Conservation (phyloP, 331 rosid species). For the Quercus phellos region DNA sequence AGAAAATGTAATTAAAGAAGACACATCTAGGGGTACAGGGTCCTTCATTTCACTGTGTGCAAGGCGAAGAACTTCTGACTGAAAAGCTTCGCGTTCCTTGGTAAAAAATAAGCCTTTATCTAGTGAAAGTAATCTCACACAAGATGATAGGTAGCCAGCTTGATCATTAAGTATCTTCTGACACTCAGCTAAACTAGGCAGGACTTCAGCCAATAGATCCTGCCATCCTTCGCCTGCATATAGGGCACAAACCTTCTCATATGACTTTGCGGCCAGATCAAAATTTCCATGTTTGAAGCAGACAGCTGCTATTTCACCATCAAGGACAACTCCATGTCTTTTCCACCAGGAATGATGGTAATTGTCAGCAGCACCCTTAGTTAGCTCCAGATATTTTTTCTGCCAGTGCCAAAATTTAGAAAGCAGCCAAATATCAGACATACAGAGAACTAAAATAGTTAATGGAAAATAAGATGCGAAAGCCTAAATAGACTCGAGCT, state of each 20-base stretch:
- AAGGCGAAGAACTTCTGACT: constrained; percentile 77
- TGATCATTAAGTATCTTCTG: constrained; percentile 87
- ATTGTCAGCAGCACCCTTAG: constrained; percentile 95
- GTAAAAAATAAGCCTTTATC: constrained; percentile 79
- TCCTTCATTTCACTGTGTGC: constrained; percentile 96
- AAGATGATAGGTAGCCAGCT: constrained; percentile 95
- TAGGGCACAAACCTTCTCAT: constrained; percentile 97
- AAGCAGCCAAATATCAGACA: constrained; percentile 3
- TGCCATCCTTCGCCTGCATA: constrained; percentile 99
- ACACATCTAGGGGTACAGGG: constrained; percentile 93
- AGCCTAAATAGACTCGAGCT: background rate
- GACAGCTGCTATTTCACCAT: constrained; percentile 95
- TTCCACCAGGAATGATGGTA: constrained; percentile 97
- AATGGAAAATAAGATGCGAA: background rate
- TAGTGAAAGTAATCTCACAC: constrained; percentile 94
- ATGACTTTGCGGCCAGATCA: constrained; percentile 96
- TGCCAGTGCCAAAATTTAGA: constrained; percentile 33
- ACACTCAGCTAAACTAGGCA: constrained; percentile 92
- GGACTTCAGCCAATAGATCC: constrained; percentile 85
- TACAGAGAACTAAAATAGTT: background rate
- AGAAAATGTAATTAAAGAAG: constrained; percentile 89
- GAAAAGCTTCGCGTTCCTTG: constrained; percentile 90
- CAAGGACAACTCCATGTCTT: constrained; percentile 99
- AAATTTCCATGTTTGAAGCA: constrained; percentile 71
- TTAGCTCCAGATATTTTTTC: constrained; percentile 86